phyloP scores from a whole-genome alignment of 371 early-diverging fungal genomes.

The Parasitella parasitica region DNA sequence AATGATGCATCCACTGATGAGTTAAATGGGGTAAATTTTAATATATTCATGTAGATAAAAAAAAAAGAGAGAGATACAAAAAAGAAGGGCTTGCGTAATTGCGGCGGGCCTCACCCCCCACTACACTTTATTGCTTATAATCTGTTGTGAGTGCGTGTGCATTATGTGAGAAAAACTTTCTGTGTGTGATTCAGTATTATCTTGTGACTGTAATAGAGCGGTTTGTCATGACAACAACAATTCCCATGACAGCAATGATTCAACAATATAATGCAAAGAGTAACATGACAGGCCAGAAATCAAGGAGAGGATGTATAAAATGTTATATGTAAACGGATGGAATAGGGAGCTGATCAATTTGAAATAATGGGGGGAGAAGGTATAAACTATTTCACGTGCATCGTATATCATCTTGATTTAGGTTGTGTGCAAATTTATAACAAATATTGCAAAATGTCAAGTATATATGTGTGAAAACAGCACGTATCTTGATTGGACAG shows the following conservation, averaged over 20 bases:
- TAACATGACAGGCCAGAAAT: not conserved
- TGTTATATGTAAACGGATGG: not conserved
- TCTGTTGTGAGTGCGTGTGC: not conserved
- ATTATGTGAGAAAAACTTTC: not conserved
- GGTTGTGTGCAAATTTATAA: too few relatives aligned
- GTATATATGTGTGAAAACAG: not conserved
- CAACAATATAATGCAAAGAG: not conserved
- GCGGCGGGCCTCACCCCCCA: not conserved
- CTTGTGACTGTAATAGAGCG: not conserved
- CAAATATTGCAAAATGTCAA: not conserved
- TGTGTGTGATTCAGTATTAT: too few relatives aligned
- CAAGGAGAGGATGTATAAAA: not conserved
- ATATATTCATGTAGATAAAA: constrained; percentile 27
- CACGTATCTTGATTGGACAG: not conserved
- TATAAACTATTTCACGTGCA: not conserved
- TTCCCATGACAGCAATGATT: not conserved
- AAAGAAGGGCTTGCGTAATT: not conserved
- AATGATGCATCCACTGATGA: constrained; percentile 89
- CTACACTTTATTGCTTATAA: not conserved
- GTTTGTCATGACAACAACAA: not conserved
- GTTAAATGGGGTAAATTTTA: constrained; percentile 82
- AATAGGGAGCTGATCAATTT: not conserved
- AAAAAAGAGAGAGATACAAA: not conserved
- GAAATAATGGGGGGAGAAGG: not conserved
- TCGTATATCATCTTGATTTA: not conserved